Base-by-base conservation (phyloP, 1,284 basidiomycete genomes). In the Somion occarium region DNA sequence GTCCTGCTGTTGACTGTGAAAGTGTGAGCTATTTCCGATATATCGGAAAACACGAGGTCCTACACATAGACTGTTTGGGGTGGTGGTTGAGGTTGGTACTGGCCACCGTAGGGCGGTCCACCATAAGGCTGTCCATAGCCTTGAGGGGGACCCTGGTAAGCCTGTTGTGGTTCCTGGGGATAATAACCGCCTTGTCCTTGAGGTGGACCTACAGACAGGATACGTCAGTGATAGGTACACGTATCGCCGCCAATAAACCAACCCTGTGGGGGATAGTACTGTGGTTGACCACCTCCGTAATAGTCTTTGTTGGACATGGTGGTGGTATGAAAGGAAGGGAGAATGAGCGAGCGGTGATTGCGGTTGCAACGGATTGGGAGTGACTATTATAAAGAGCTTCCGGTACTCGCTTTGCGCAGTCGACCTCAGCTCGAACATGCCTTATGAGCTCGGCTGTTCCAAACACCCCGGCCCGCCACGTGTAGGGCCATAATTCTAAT, bases 31-130 rank as follows among this genome's bases (percentile, higher is more conserved):
- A 5, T 20, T 19, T 9, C 22, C 38, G 30, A 22, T 26, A 12
- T 15, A 27, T 23, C 13, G 9, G 38, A 4, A 34, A n/a, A 25
- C 13, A 41, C 43, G 5, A 25, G 13, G 20, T 64, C 82, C 50
- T 64, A 89, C 88, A 88, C 83, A 61, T 86, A 85, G 51, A 89
- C 82, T 0, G 84, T 81, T 63, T 89, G 87, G 2, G 88, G 86
- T 12, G 70, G 73, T 9, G 82, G 83, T 51, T 86, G 83, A 5
- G 83, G 80, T 55, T 85, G 84, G 61, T 86, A 85, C 53, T 67
- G 68, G 1, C 66, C 65, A 46, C 62, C 57, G 38, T 62, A 62
- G 13, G 20, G 45, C 0, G 55, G 42, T n/a, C 43, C 43, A 3
- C 49, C 49, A 26, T 50, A 50, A n/a, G 24, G 38, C 46, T 61